Conservation (phyloP, 1,139 yeast species). For the Taiozyma sp. region DNA sequence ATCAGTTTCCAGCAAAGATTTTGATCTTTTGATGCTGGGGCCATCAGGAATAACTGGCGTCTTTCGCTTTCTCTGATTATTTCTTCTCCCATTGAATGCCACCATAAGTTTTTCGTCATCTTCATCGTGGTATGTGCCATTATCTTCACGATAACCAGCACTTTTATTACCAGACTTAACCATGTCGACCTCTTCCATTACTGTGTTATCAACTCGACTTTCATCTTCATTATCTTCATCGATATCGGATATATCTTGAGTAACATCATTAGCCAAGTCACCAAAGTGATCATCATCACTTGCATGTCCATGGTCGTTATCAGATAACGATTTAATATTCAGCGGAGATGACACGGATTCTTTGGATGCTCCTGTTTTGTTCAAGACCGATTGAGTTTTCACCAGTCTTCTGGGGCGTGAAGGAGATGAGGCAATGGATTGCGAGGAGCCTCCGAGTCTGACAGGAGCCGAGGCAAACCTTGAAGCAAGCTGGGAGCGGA, state of each 20-base stretch:
- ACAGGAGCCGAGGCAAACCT: not conserved
- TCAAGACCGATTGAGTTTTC: not conserved
- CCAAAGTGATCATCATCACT: not conserved
- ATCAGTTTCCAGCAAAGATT: not conserved
- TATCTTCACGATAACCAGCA: not conserved
- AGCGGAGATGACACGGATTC: not conserved
- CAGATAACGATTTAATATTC: not conserved
- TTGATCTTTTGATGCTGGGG: not conserved
- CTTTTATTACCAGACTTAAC: not conserved
- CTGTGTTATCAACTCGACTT: conserved; percentile 13
- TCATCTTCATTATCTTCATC: conserved; percentile 15
- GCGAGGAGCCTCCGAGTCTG: not conserved
- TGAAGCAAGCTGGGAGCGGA: not conserved
- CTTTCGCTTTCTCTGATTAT: not conserved
- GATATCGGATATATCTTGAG: conserved; percentile 23
- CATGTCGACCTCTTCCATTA: conserved; percentile 9
- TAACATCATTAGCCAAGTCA: conserved; percentile 11
- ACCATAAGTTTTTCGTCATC: not conserved
- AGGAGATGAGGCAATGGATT: not conserved
- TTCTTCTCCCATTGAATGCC: not conserved
- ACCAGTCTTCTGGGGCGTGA: not conserved
- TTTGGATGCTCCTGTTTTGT: not conserved
- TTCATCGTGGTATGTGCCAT: not conserved
- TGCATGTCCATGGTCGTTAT: not conserved
- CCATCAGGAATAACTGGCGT: not conserved